Base-by-base conservation (phyloP, 257 asterid species). In the Gentiana macrophylla region DNA sequence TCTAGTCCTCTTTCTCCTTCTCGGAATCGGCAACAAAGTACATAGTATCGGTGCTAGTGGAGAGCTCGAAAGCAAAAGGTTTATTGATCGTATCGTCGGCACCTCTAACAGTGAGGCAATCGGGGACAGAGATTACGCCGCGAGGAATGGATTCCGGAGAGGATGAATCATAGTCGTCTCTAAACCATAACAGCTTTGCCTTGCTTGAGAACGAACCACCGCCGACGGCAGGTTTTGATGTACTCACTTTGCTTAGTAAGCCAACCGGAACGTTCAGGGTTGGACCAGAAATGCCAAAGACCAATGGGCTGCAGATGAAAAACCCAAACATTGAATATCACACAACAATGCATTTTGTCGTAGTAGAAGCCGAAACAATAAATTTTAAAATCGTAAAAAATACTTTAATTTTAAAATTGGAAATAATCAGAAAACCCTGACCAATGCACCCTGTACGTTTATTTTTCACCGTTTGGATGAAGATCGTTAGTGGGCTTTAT, bases 181-280 rank as follows among this genome's bases (percentile, higher is more conserved):
- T n/a, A n/a, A n/a, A 90, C 98, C 98, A 90, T 62, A 90, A 77
- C 58, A 90, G 80, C 46, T 80, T n/a, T 90, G 1, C 98, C 98
- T 70, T 84, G 86, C 75, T 84, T 90, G 53, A 90, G 67, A 50
- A 86, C 90, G 77, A 90, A 86, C 98, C 98, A 90, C 33, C 98
- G 94, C 58, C 98, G 96, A 48, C 98, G 94, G 96, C 98, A 90
- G 48, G 90, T 86, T 72, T 86, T 90, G 81, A 90, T 86, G 77
- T 86, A 82, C 70, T 86, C 96, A 60, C 96, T 96, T 69, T 90
- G 97, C 66, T 90, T 90, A 24, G 80, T 82, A 12, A 90, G 86
- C 97, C 96, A 86, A 7, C 97, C 97, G 73, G 82, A 53, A n/a
- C 94, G 93, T 64, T 90, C 96, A 8, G 96, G 94, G 10, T 64